These are phyloP conservation scores for Pterocarpus macrocarpus DNA, from an alignment of 306 rosid species.

Conservation along the genomic window DNA sequence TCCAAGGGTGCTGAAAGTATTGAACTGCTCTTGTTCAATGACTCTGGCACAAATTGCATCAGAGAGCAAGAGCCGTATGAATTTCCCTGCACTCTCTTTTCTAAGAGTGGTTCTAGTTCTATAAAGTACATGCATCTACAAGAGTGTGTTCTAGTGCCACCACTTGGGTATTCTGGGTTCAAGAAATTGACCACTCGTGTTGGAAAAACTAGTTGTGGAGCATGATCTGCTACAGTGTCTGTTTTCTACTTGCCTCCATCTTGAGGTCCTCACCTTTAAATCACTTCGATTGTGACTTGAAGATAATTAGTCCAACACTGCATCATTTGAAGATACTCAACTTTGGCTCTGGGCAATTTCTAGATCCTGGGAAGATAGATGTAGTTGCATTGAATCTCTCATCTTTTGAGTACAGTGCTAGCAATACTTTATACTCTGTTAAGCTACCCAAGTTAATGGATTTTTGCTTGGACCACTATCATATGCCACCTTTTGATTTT, in stretches of 20 bases:
- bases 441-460: too few species aligned
- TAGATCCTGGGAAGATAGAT: too few species aligned
- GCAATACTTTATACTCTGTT: too few species aligned
- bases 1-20: background rate
- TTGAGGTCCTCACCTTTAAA: background rate
- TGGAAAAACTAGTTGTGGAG: background rate
- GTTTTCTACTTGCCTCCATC: background rate
- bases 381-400: too few species aligned
- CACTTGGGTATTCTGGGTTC: background rate
- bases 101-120: background rate
- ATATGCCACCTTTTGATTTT: too few species aligned
- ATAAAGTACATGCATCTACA: background rate
- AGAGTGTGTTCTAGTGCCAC: background rate
- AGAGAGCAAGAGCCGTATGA: background rate
- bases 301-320: background rate
- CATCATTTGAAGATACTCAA: background rate
- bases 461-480: too few species aligned
- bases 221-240: background rate
- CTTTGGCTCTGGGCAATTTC: too few species aligned
- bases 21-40: background rate
- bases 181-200: background rate
- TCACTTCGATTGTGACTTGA: background rate
- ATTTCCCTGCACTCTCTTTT: background rate
- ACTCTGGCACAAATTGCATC: background rate
- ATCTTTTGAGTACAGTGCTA: too few species aligned